These are phyloP conservation scores for Eutypella sp. DNA, from an alignment of 2,329 filamentous ascomycete species.

Conservation along the genomic window DNA sequence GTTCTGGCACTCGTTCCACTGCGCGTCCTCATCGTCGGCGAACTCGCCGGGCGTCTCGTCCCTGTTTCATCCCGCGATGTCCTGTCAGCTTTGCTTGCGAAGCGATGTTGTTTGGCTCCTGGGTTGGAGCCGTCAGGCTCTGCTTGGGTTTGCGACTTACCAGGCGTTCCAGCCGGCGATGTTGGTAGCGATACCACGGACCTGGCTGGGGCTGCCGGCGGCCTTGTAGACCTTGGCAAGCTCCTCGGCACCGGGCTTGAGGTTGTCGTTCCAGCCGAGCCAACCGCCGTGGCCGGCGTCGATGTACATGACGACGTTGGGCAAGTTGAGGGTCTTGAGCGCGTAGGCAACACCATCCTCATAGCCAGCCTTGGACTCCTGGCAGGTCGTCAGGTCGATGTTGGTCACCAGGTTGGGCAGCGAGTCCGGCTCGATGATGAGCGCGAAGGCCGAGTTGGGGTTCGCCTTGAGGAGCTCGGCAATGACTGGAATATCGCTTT, in stretches of 20 bases:
- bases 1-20: slow-evolving; percentile 49
- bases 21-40: slow-evolving; percentile 30
- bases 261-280: slow-evolving; percentile 55
- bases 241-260: slow-evolving; percentile 43
- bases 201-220: slow-evolving; percentile 45
- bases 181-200: slow-evolving; percentile 54
- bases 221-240: slow-evolving; percentile 47
- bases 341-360: slow-evolving; percentile 48
- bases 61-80: slow-evolving; percentile 6
- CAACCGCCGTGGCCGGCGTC: slow-evolving; percentile 56
- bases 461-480: slow-evolving; percentile 39
- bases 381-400: slow-evolving; percentile 44
- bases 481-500: slow-evolving; percentile 25
- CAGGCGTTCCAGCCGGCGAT: slow-evolving; percentile 54
- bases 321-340: slow-evolving; percentile 47
- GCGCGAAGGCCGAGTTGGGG: slow-evolving; percentile 40
- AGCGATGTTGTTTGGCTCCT: no score
- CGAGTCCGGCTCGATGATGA: slow-evolving; percentile 52
- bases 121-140: no score
- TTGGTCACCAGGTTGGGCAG: slow-evolving; percentile 58
- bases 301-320: slow-evolving; percentile 55
- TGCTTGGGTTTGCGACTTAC: slow-evolving; percentile 23
- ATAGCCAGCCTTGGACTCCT: slow-evolving; percentile 42
- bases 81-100: not conserved
- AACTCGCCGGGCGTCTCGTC: slow-evolving; percentile 28